Evolutionary conservation across 1,139 yeast species (phyloP).

Genomic region (Torulaspora pretoriensis): DNA sequence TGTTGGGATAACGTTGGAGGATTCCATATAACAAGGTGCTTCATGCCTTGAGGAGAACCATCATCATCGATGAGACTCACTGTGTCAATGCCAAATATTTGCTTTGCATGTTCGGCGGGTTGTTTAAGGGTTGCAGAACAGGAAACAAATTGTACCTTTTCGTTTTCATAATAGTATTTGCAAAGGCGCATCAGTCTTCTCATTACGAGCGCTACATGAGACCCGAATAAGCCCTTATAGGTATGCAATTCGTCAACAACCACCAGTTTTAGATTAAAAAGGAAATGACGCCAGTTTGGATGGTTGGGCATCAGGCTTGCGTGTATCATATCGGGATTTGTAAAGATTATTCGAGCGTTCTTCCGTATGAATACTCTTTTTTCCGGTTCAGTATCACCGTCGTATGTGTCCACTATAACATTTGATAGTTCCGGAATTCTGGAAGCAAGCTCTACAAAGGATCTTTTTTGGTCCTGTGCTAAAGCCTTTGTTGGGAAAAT

Average conservation of each 20-base stretch:
- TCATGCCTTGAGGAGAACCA: constrained; percentile 84
- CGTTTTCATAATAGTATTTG: constrained; percentile 46
- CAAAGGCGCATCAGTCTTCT: constrained; percentile 67
- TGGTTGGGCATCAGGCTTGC: constrained; percentile 76
- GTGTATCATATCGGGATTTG: constrained; percentile 94
- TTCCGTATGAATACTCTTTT: constrained; percentile 52
- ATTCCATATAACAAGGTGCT: constrained; percentile 75
- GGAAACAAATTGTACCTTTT: constrained; percentile 59
- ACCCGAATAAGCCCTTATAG: constrained; percentile 86
- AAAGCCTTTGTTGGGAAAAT: constrained; percentile 95
- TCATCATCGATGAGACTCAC: constrained; percentile 61
- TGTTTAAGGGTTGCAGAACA: constrained; percentile 89
- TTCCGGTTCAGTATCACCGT: constrained; percentile 78
- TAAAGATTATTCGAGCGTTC: constrained; percentile 73
- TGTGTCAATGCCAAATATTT: constrained; percentile 60
- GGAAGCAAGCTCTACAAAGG: constrained; percentile 60
- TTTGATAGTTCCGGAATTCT: constrained; percentile 36
- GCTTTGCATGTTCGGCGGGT: constrained; percentile 66
- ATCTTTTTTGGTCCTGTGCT: constrained; percentile 91
- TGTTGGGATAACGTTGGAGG: constrained; percentile 49
- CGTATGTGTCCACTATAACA: constrained; percentile 66
- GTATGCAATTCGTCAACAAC: constrained; percentile 90
- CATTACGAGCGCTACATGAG: constrained; percentile 83
- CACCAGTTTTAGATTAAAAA: constrained; percentile 59
- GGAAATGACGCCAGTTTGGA: constrained; percentile 66